Evolutionary conservation across 2,329 filamentous ascomycete genomes (phyloP), one percentile per base, ranked within the genome.

Genomic region (Eutypella sp.): DNA sequence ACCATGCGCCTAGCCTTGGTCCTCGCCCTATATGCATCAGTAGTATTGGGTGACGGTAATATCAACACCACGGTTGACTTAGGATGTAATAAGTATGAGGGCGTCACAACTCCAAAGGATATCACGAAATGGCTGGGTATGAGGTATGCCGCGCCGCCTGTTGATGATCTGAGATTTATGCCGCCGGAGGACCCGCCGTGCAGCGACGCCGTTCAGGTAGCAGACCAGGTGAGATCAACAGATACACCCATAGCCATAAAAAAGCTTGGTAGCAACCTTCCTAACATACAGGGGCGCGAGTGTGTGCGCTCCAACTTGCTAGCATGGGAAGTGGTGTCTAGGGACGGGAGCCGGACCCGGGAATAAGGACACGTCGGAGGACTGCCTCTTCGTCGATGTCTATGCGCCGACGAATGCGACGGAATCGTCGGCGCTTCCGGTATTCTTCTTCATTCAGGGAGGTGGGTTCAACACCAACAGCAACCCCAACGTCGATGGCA

Each of bases 61-160:
- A 44, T 61, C 57, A 27, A 60, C 62, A 19, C 42, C 15, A 46
- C 70, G 3, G 80, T 89, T 13, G 71, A 87, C 50, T 70, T 91
- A 19, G 75, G 73, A 3, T 91, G 90, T 59, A 76, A 82, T 24
- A 76, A 71, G 22, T 89, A 90, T 58, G 64, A 72, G 41, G 87
- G 87, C 8, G 64, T 68, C 4, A 58, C 69, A 1, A 67, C 75
- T 2, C 54, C 64, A 0, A 78, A 78, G 54, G 84, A 82, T 1
- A 68, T 89, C 40, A 81, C 77, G 2, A 75, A 84, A 62, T 92
- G 85, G 85, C 73, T 88, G 7, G 87, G 86, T 1, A 79, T 93
- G 51, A 79, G 85, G 37, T 93, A 81, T 67, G 87, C 87, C 1
- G 81, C 84, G 5, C 72, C 86, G 13, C 87, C 87, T 0, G 46